phyloP scores from a whole-genome alignment of 1,284 basidiomycete genomes.

The Rhodotorula sp. region DNA sequence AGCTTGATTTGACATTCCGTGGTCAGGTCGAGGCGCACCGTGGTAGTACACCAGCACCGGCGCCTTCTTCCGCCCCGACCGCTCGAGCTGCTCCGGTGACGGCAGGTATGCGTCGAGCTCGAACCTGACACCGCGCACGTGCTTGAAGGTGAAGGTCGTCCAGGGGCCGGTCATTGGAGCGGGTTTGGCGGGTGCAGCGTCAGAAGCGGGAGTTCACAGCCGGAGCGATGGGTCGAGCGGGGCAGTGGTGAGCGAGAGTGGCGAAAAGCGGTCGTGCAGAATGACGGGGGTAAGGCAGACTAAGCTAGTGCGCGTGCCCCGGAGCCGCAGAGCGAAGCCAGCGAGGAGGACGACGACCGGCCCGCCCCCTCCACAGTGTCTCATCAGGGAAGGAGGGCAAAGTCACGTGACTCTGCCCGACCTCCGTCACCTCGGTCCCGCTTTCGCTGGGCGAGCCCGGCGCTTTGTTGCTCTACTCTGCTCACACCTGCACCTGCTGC shows the following conservation, averaged over 20 bases:
- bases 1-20: not conserved
- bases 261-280: too few species aligned
- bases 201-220: not conserved
- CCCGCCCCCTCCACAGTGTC: too few species aligned
- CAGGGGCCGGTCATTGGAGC: not conserved
- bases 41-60: slow-evolving; percentile 16
- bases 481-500: too few species aligned
- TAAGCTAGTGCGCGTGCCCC: too few species aligned
- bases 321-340: too few species aligned
- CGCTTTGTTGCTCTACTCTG: too few species aligned
- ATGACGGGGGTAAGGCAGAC: too few species aligned
- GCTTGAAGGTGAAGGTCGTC: slow-evolving; percentile 5
- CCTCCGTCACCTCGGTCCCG: too few species aligned
- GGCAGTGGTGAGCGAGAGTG: not conserved
- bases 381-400: too few species aligned
- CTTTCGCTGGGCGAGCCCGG: too few species aligned
- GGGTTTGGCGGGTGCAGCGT: not conserved
- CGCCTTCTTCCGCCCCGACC: not conserved
- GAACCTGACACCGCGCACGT: not conserved
- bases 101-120: slow-evolving; percentile 8
- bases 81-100: not conserved
- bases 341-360: too few species aligned
- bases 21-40: not conserved
- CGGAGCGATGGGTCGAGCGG: not conserved
- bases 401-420: too few species aligned